A percentile compares a stretch with the other conserved stretches of the same genome.
These are phyloP conservation scores for Arthrobotrys pseudoclavata DNA, from an alignment of 2,329 filamentous ascomycete genomes.

Conservation along the genomic window DNA sequence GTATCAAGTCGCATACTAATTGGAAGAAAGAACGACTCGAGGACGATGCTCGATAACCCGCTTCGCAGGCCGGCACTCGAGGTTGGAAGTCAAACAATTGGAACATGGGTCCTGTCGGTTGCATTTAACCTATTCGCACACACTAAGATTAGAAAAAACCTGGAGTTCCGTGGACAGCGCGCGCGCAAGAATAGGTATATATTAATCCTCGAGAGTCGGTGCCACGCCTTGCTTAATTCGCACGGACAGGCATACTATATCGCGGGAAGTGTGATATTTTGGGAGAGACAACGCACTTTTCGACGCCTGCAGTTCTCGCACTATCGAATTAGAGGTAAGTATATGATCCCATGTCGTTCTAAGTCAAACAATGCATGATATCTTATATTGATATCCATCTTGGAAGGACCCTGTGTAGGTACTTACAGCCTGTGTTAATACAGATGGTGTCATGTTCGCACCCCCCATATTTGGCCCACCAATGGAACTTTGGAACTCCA, in stretches of 20 bases:
- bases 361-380: slow-evolving; percentile 48
- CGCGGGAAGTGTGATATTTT: slow-evolving; percentile 48
- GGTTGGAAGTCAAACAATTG: slow-evolving; percentile 57
- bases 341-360: neutral
- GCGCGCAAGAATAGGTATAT: slow-evolving; percentile 3
- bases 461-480: slow-evolving; percentile 36
- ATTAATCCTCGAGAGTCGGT: slow-evolving; percentile 19
- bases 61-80: slow-evolving; percentile 58
- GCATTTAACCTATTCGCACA: slow-evolving; percentile 56
- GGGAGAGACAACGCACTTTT: slow-evolving; percentile 56
- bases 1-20: slow-evolving; percentile 44
- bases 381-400: slow-evolving; percentile 23
- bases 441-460: slow-evolving; percentile 15
- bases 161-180: slow-evolving; percentile 18
- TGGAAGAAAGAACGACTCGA: slow-evolving; percentile 55
- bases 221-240: neutral
- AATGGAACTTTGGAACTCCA: slow-evolving; percentile 31
- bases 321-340: slow-evolving; percentile 34
- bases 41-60: slow-evolving; percentile 55
- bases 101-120: slow-evolving; percentile 59
- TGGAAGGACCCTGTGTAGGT: neutral
- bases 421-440: slow-evolving; percentile 59
- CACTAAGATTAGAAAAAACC: neutral
- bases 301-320: slow-evolving; percentile 58
- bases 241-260: slow-evolving; percentile 6